Evolutionary conservation across 768 basidiomycete species (phyloP), one percentile per base, ranked within the genome.

Genomic region (Pleurotus eryngii): DNA sequence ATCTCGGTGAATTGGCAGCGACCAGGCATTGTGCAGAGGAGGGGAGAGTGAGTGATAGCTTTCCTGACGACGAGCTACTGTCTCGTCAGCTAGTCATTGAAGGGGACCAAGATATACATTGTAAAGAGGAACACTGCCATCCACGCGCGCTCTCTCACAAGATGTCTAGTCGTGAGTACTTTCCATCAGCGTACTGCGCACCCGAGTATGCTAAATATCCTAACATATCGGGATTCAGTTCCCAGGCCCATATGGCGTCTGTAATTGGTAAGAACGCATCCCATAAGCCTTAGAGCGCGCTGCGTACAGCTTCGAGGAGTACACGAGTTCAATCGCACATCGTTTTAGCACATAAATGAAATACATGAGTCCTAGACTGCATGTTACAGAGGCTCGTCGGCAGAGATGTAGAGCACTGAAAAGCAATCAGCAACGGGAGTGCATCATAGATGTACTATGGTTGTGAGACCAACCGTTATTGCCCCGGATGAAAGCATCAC

Each of bases 401-500:
- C 85, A 38, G 90, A 89, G 62, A 91, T 92, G 69, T 91, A 92
- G 37, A 90, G 72, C 55, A 91, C 90, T 91, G 57, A 5, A 57
- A 12, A 40, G 26, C 40, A 30, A 48, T 45, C 12, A 64, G 61
- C 46, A 30, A 58, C 30, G 58, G 46, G 7, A 47, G 39, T 27
- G 9, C 18, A 46, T 45, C 24, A 47, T 26, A n/a, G 20, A 30
- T 48, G 38, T 17, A 53, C 27, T 4, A 39, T 56, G 56, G 45
- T 39, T 47, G 22, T 22, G 22, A 49, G 18, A 55, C 69, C 46
- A 61, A 91, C 94, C 93, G 71, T 95, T 96, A 71, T 95, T 95
- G 35, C 94, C 94, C 46, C 93, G 78, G 59, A 99, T 91, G 72
- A 98, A 99, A 22, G 95, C 89, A 71, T 99, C 95, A 1, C 96